Evolutionary conservation across 2,329 filamentous ascomycete species (phyloP), one percentile per base, ranked within the genome.

Genomic region (Microcyclospora tardicrescens): DNA sequence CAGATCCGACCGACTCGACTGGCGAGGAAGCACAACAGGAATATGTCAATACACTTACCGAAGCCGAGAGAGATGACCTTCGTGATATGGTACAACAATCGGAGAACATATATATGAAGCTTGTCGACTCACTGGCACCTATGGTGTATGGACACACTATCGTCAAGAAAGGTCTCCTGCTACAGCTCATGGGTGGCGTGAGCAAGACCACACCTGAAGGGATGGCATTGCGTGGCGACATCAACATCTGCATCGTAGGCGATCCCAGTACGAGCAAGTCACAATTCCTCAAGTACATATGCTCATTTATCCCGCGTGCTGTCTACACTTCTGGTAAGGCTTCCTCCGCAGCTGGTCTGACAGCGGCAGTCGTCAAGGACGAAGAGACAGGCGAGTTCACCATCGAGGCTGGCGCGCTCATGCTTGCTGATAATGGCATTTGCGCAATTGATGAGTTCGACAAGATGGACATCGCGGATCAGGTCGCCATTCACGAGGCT

Each of bases 391-490:
- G 91, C 48, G 91, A 98, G 58, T 95, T 95, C 60, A 98, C 91
- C 11, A 98, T 98, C 51, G 91, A 98, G 65, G 91, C 91, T 6
- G 91, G 91, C 66, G 91, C 91, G 10, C 76, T 98, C 41, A 96
- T 98, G 91, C 69, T 98, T 44, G 91, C 91, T 15, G 76, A 96
- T 55, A 95, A 94, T 50, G 91, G 91, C 38, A 93, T 96, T 53
- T 98, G 91, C 62, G 87, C 86, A 43, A 98, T 98, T 58, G 91
- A 98, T 58, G 91, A 98, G 60, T 98, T 98, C 53, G 91, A 98
- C 75, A 98, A 98, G 68, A 98, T 98, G 91, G 91, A 98, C 55
- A 83, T 98, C 45, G 78, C 69, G 37, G 91, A 98, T 60, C 91
- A 98, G 65, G 91, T 98, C 39, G 91, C 91, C 48, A 98, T 98